These are phyloP conservation scores for Pichia ethanolica DNA, from an alignment of 805 yeast genomes.

Conservation along the genomic window DNA sequence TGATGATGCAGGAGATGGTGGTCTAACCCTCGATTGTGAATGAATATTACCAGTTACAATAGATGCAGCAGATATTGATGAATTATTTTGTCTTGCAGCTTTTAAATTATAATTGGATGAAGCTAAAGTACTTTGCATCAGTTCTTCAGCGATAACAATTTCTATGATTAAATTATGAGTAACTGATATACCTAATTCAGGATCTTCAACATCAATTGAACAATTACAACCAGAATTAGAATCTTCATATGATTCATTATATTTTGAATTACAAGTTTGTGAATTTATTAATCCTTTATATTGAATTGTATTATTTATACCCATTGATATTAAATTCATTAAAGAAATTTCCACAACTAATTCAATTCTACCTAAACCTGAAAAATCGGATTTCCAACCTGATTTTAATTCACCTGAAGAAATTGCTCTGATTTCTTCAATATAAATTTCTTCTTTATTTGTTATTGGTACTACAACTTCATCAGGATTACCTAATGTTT, in stretches of 20 bases:
- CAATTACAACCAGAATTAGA: slow-evolving; percentile 38
- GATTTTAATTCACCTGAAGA: slow-evolving; percentile 73
- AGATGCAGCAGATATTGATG: slow-evolving; percentile 15
- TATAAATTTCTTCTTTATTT: slow-evolving; percentile 30
- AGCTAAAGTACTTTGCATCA: slow-evolving; percentile 34
- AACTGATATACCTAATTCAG: slow-evolving; percentile 68
- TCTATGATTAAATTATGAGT: slow-evolving; percentile 75
- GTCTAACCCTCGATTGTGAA: slow-evolving; percentile 1
- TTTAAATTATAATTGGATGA: slow-evolving; percentile 12
- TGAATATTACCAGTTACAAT: slow-evolving; percentile 5
- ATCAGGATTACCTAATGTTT: slow-evolving; percentile 9
- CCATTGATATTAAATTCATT: slow-evolving; percentile 49
- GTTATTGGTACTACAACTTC: slow-evolving; percentile 12
- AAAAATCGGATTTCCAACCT: slow-evolving; percentile 95
- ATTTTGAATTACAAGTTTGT: slow-evolving; percentile 26
- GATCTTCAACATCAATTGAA: slow-evolving; percentile 77
- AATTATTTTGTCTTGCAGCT: slow-evolving; percentile 12
- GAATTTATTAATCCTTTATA: slow-evolving; percentile 26
- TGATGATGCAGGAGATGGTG: neutral
- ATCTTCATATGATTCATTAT: slow-evolving; percentile 17
- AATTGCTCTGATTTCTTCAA: slow-evolving; percentile 69
- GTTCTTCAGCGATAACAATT: slow-evolving; percentile 90
- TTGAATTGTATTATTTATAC: slow-evolving; percentile 24
- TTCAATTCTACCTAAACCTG: slow-evolving; percentile 72
- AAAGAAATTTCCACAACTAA: slow-evolving; percentile 65